Evolutionary conservation across 2,329 filamentous ascomycete genomes (phyloP).

Genomic region (Trichoderma sp.): DNA sequence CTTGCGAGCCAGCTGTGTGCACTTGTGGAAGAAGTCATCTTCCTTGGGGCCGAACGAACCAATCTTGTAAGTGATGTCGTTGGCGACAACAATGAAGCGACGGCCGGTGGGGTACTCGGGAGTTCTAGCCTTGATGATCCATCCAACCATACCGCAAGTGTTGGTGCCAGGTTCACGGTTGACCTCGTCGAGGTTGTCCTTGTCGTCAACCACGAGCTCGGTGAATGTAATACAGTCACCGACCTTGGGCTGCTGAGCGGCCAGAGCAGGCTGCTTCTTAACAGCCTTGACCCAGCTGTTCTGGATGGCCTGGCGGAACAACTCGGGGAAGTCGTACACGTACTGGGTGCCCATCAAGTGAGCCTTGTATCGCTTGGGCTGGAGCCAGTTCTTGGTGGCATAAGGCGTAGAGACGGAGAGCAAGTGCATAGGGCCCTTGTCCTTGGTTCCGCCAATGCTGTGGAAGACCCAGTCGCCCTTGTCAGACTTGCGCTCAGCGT

Average conservation of each 20-base stretch:
- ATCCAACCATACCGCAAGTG: slow-evolving; percentile 96
- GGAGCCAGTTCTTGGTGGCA: slow-evolving; percentile 96
- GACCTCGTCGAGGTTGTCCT: slow-evolving; percentile 88
- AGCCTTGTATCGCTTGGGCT: slow-evolving; percentile 99
- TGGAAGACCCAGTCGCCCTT: slow-evolving; percentile 99
- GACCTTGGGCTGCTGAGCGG: slow-evolving; percentile 76
- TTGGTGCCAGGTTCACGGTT: slow-evolving; percentile 95
- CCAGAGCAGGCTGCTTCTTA: slow-evolving; percentile 70
- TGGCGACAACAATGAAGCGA: slow-evolving; percentile 94
- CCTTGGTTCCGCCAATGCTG: slow-evolving; percentile 91
- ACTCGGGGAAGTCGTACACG: slow-evolving; percentile 98
- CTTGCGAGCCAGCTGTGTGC: slow-evolving; percentile 91
- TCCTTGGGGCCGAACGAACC: slow-evolving; percentile 96
- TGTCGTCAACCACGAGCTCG: slow-evolving; percentile 93
- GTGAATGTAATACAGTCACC: slow-evolving; percentile 93
- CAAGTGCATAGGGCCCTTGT: slow-evolving; percentile 94
- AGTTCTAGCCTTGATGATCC: slow-evolving; percentile 91
- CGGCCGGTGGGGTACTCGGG: slow-evolving; percentile 93
- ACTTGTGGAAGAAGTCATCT: slow-evolving; percentile 99
- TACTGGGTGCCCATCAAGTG: slow-evolving; percentile 99
- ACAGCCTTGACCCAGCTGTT: slow-evolving; percentile 85
- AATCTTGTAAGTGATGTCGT: slow-evolving; percentile 99
- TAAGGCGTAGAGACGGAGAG: slow-evolving; percentile 90
- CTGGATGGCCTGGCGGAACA: slow-evolving; percentile 97
- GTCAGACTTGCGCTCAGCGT: slow-evolving; percentile 96